Conservation (phyloP, 768 basidiomycete species). For the Candolleomyces aberdarensis region DNA sequence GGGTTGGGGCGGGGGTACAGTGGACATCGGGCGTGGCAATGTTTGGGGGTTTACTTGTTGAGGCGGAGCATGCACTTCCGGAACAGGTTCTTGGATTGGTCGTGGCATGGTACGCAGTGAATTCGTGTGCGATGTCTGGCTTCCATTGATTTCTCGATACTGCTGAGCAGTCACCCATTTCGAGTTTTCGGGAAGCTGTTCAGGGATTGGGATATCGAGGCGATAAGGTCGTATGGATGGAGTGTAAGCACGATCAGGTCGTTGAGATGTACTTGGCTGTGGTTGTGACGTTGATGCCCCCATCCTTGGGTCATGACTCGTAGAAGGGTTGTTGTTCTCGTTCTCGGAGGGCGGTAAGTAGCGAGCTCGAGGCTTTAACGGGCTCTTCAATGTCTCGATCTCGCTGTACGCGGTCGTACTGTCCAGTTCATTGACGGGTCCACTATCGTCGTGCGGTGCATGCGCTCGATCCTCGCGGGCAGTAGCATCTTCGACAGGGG, state of each 20-base stretch:
- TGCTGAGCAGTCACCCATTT: constrained; percentile 38
- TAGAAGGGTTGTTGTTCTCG: background rate
- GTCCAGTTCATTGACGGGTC: background rate
- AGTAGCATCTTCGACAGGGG: background rate
- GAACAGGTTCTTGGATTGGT: background rate
- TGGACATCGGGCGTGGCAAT: background rate
- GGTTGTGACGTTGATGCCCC: background rate
- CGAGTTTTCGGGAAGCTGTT: constrained; percentile 19
- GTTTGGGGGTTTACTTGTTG: background rate
- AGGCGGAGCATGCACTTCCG: background rate
- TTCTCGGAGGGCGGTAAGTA: background rate
- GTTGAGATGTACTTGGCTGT: constrained; percentile 2
- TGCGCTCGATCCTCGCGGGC: background rate
- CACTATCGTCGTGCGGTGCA: background rate
- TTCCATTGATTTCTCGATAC: constrained; percentile 23
- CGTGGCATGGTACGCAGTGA: background rate
- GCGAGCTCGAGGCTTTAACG: background rate
- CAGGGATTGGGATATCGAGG: constrained; percentile 30
- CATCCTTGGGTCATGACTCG: background rate
- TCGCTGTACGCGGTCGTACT: background rate
- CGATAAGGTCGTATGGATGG: constrained; percentile 26
- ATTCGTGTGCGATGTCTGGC: constrained; percentile 9
- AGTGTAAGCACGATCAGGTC: constrained; percentile 10
- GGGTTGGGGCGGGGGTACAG: too few species aligned
- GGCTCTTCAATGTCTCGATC: background rate